Conservation (phyloP, 2,329 filamentous ascomycete genomes). For the Aspergillus puulaauensis region DNA sequence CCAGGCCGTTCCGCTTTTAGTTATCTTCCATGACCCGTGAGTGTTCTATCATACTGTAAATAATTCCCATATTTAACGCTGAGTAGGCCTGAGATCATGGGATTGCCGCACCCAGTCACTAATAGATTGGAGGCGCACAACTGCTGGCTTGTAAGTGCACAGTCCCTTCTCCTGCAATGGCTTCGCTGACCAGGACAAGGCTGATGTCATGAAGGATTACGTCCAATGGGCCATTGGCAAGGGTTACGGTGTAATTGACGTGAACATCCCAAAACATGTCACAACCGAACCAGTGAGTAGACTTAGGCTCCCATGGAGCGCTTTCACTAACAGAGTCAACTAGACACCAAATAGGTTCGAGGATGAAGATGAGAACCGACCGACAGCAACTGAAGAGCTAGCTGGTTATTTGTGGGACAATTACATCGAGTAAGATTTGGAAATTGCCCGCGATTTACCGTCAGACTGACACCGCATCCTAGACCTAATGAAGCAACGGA, state of each 20-base stretch:
- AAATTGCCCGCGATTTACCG: neutral
- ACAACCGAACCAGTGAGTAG: constrained; percentile 59
- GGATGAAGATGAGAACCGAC: constrained; percentile 51
- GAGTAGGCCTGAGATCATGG: constrained; percentile 66
- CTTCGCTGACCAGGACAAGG: constrained; percentile 52
- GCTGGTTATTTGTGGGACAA: constrained; percentile 95
- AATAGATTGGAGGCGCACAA: constrained; percentile 79
- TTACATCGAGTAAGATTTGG: constrained; percentile 68
- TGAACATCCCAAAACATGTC: constrained; percentile 82
- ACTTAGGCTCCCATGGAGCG: neutral
- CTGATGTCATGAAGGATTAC: constrained; percentile 77
- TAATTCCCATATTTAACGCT: constrained; percentile 13
- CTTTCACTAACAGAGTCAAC: constrained; percentile 28
- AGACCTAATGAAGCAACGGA: constrained; percentile 66
- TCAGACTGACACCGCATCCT: neutral
- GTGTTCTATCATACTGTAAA: constrained; percentile 31
- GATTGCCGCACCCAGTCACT: constrained; percentile 66
- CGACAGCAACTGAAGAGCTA: constrained; percentile 64
- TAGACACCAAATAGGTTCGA: constrained; percentile 41
- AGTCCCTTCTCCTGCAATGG: constrained; percentile 14
- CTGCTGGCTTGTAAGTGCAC: constrained; percentile 72
- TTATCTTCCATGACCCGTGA: constrained; percentile 90
- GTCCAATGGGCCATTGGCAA: constrained; percentile 79
- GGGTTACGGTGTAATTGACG: constrained; percentile 81
- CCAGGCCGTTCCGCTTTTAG: constrained; percentile 65